Evolutionary conservation across 2,329 filamentous ascomycete genomes (phyloP).

Genomic region (Knufia petricola): DNA sequence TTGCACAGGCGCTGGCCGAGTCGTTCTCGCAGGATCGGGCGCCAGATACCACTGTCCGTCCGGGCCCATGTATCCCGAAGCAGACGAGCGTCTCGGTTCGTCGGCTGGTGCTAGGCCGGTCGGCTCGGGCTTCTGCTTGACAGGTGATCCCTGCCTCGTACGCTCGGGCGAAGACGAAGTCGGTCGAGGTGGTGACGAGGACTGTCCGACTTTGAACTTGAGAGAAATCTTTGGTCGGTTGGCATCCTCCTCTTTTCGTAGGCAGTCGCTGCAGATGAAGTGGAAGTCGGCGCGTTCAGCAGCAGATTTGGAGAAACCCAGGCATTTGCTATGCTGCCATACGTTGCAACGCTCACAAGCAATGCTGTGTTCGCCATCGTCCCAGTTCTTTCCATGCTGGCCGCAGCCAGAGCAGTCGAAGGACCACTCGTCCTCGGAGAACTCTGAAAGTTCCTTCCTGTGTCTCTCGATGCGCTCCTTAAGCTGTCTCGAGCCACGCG

Average conservation of each 20-base stretch:
- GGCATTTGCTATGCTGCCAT: slow-evolving; percentile 94
- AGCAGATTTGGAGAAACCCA: slow-evolving; percentile 66
- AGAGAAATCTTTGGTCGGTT: slow-evolving; percentile 53
- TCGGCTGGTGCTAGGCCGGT: slow-evolving; percentile 12
- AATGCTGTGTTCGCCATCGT: slow-evolving; percentile 88
- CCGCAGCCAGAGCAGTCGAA: slow-evolving; percentile 90
- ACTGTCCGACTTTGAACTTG: slow-evolving; percentile 46
- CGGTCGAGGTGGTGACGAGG: slow-evolving; percentile 19
- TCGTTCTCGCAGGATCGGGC: neutral
- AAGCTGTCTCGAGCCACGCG: slow-evolving; percentile 65
- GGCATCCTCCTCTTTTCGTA: slow-evolving; percentile 54
- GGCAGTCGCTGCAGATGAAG: slow-evolving; percentile 74
- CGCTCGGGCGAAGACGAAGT: neutral
- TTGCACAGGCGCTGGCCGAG: neutral
- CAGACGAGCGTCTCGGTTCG: neutral
- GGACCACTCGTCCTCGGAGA: slow-evolving; percentile 77
- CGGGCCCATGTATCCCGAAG: neutral
- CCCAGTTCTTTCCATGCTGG: slow-evolving; percentile 73
- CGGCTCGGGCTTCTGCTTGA: slow-evolving; percentile 9
- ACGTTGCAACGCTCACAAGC: slow-evolving; percentile 89
- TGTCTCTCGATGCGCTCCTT: slow-evolving; percentile 72
- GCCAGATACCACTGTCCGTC: slow-evolving; percentile 3
- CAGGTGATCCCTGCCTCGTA: neutral
- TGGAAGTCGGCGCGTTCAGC: slow-evolving; percentile 80
- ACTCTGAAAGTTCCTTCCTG: slow-evolving; percentile 62